These are phyloP conservation scores for Ceratobasidium sp. DNA, from an alignment of 1,284 basidiomycete genomes.

Conservation along the genomic window DNA sequence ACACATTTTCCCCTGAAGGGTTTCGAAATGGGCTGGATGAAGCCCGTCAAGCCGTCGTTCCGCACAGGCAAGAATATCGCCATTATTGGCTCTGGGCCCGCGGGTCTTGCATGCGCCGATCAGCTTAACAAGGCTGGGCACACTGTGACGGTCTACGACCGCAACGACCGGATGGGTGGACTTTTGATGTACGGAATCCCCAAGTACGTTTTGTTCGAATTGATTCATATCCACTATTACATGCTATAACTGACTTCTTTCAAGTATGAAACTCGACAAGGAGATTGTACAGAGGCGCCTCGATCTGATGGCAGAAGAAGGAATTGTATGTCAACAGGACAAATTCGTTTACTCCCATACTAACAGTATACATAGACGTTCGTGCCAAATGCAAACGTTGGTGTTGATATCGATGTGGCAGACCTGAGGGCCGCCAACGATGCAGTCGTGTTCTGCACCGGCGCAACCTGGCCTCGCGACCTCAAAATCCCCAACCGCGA, in stretches of 20 bases:
- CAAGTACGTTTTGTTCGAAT: constrained; percentile 69
- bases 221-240: constrained; percentile 2
- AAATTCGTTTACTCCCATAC: constrained; percentile 46
- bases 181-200: constrained; percentile 94
- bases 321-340: constrained; percentile 72
- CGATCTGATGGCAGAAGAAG: constrained; percentile 92
- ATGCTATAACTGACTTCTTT: constrained; percentile 17
- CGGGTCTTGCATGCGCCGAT: constrained; percentile 89
- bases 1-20: constrained; percentile 70
- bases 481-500: constrained; percentile 87
- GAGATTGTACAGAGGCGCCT: constrained; percentile 87
- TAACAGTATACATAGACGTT: constrained; percentile 68
- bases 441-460: constrained; percentile 88
- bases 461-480: constrained; percentile 95
- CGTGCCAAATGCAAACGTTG: constrained; percentile 84
- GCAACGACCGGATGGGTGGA: constrained; percentile 94
- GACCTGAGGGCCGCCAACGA: constrained; percentile 82
- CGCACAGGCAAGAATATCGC: constrained; percentile 90
- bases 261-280: constrained; percentile 96
- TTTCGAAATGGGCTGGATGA: constrained; percentile 97
- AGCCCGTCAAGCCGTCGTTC: constrained; percentile 79
- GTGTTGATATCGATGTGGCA: constrained; percentile 80
- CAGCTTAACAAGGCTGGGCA: constrained; percentile 96
- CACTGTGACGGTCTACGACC: constrained; percentile 91
- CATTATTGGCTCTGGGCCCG: constrained; percentile 91